Base-by-base conservation (phyloP, 2,329 filamentous ascomycete species). In the Ophiostoma australiae region DNA sequence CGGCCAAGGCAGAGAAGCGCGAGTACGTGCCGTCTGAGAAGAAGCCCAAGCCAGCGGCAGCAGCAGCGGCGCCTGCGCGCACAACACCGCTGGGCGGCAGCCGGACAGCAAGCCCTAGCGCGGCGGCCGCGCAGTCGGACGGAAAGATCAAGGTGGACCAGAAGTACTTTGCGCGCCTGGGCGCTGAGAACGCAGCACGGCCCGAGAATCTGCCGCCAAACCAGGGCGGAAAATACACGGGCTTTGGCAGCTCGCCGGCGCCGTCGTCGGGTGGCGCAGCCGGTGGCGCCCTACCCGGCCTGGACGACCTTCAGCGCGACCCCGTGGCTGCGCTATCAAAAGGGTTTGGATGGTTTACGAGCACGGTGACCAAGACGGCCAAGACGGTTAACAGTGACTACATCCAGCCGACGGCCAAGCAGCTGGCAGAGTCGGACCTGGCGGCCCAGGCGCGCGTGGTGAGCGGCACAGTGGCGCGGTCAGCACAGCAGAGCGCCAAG, bases 281-380 rank as follows among this genome's bases (percentile, higher is more conserved):
- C 69, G 81, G 81, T 15, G 80, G 83, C 70, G 79, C 80, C 44
- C 81, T 91, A 35, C 91, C 91, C 0, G 88, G 88, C 15, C 82
- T 95, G n/a, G 90, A 95, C 70, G 94, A 98, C 70, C 87, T 98
- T 77, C 93, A 97, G 80, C 91, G 90, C 78, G 95, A 99, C 78
- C 94, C 95, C 0, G 84, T 98, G 73, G 94, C 88, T 0, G 93
- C 94, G 20, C 80, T 99, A 76, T 93, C 89, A 37, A 97, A 97
- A 81, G 92, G 94, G 0, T 96, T 98, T 77, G 94, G 94, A 10
- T 98, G 95, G 93, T 93, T 98, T 77, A 87, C 93, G 23, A 91
- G 88, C 44, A 93, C 92, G 15, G 93, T 98, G 61, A 89, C 89
- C 35, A 97, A 95, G 84, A 91, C 92, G 74, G 95, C 94, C 52